These are phyloP conservation scores for Pulveroboletus sp. DNA, from an alignment of 768 basidiomycete genomes.

Conservation along the genomic window DNA sequence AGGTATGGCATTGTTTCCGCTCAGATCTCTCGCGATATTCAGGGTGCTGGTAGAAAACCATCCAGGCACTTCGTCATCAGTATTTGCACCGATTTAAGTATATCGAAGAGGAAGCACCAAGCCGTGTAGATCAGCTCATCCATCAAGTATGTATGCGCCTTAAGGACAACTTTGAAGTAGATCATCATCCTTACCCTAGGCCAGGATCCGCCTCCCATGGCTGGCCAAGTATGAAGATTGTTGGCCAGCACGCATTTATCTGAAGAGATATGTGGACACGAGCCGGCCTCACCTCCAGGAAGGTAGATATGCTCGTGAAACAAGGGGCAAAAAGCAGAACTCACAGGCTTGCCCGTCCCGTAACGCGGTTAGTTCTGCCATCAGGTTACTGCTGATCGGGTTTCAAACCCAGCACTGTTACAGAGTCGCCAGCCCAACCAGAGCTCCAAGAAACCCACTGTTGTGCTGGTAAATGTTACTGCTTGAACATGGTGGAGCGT, in stretches of 20 bases:
- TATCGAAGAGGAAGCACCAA: conserved; percentile 14
- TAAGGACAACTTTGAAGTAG: not conserved
- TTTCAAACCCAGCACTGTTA: not conserved
- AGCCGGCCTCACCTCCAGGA: conserved; percentile 4
- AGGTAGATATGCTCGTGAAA: not conserved
- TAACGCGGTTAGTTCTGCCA: not conserved
- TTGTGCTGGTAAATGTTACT: not conserved
- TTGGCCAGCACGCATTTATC: conserved; percentile 20
- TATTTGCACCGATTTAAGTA: conserved; percentile 14
- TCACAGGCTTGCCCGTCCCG: not conserved
- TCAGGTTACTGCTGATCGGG: not conserved
- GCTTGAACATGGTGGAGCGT: not conserved
- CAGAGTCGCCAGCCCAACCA: not conserved
- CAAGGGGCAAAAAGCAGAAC: not conserved
- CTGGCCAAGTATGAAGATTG: conserved; percentile 14
- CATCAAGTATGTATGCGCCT: not conserved
- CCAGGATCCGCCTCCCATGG: conserved; percentile 13
- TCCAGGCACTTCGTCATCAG: conserved; percentile 1
- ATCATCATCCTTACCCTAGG: conserved; percentile 2
- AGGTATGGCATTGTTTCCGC: not conserved
- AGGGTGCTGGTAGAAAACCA: conserved; percentile 1
- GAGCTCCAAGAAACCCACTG: not conserved
- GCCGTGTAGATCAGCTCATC: conserved; percentile 7
- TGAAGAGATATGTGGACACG: conserved; percentile 15
- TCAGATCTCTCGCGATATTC: not conserved